Evolutionary conservation across 371 early-diverging fungal species (phyloP), one percentile per base, ranked within the genome.

Genomic region (Mucor sp.): DNA sequence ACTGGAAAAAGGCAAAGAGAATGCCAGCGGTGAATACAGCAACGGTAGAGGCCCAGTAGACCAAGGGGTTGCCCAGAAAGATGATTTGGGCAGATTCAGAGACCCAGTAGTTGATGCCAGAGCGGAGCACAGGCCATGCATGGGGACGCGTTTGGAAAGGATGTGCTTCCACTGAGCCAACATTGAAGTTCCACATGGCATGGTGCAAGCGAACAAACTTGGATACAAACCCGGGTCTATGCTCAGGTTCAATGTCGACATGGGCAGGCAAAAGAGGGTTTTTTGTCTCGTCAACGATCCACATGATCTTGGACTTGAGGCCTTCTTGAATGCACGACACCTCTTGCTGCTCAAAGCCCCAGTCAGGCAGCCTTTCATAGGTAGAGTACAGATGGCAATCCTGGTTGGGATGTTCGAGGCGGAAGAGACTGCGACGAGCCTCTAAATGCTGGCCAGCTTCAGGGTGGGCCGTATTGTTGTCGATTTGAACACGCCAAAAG

Each of bases 301-400:
- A 94, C 19, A 88, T 65, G 1, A 89, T 82, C 67, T 87, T 90
- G n/a, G 87, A 81, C 12, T 79, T 74, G 60, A 77, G 78, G 1
- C 90, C 91, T 35, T 85, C 84, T 35, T 85, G 77, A 64, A 93
- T 90, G 70, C 94, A 94, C 3, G 91, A 93, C 21, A 99, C 94
- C 76, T 99, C 99, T 64, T 93, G 94, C 78, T 99, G 99, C 27
- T 88, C 87, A 81, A 91, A 97, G 4, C 93, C 99, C 99, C 99
- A 99, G 28, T 92, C 90, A n/a, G 99, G 99, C 19, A 97, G 79
- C 79, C 92, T 91, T 28, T 88, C 86, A 14, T 71, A 68, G 66
- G 90, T 92, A 1, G 96, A 93, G 74, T 89, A 94, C 56, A 97
- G 78, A 56, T 90, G 92, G 74, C 89, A 95, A 48, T 78, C 76